These are phyloP conservation scores for Zarea fungicola DNA, from an alignment of 2,329 filamentous ascomycete genomes.

Conservation along the genomic window DNA sequence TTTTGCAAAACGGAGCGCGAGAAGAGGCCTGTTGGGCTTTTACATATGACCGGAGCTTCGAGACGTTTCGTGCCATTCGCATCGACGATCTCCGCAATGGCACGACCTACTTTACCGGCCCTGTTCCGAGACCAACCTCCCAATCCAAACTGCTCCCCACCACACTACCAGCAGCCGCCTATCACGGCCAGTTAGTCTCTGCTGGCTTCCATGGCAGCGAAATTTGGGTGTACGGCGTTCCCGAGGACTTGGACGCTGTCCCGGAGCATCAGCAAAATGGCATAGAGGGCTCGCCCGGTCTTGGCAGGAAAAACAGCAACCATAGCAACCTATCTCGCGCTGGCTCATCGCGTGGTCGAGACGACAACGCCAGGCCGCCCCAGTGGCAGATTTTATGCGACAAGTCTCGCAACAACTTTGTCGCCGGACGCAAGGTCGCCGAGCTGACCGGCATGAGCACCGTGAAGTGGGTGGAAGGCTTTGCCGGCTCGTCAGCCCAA, in stretches of 20 bases:
- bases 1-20: conserved; percentile 56
- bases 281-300: conserved; percentile 17
- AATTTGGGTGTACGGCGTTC: conserved; percentile 75
- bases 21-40: conserved; percentile 72
- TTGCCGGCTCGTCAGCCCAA: conserved; percentile 40
- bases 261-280: conserved; percentile 35
- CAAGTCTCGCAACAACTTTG: conserved; percentile 63
- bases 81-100: conserved; percentile 71
- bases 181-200: conserved; percentile 64
- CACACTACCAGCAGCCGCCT: conserved; percentile 64
- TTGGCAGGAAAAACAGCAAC: conserved; percentile 28
- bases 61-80: conserved; percentile 71
- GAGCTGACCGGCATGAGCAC: conserved; percentile 62
- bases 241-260: conserved; percentile 63
- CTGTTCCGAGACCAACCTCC: conserved; percentile 46
- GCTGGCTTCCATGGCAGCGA: conserved; percentile 68
- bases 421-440: conserved; percentile 60
- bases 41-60: conserved; percentile 70
- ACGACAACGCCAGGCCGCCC: conserved; percentile 40
- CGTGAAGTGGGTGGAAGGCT: conserved; percentile 65
- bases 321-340: conserved; percentile 26
- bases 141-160: conserved; percentile 60
- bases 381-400: conserved; percentile 68
- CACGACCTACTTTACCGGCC: conserved; percentile 74
- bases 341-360: conserved; percentile 26